phyloP scores from a whole-genome alignment of 1,139 yeast species.

The Geotrichum histeridarum region DNA sequence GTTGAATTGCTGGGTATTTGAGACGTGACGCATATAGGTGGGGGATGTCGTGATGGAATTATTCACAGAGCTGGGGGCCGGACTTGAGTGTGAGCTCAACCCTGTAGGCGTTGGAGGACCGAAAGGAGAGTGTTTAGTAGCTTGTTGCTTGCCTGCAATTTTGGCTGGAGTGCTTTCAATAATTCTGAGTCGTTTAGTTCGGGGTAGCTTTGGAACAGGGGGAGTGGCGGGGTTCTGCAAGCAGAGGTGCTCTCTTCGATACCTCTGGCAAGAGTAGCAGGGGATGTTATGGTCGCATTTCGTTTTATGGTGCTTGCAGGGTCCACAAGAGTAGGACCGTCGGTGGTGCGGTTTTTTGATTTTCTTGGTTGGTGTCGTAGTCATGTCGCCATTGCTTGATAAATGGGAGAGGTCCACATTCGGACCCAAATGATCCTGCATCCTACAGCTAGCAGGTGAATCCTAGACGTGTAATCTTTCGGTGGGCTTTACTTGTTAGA shows the following conservation, averaged over 20 bases:
- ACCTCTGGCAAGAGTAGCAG: constrained; percentile 15
- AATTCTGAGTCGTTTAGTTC: constrained; percentile 5
- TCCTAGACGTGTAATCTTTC: neutral
- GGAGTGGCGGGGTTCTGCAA: constrained; percentile 10
- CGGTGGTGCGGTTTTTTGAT: constrained; percentile 10
- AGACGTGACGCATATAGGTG: no score
- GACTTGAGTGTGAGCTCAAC: no score
- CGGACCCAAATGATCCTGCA: neutral
- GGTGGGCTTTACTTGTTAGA: neutral
- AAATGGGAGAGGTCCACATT: neutral
- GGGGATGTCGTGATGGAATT: no score
- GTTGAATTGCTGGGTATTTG: no score
- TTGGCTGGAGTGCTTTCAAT: constrained; percentile 6
- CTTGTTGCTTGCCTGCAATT: neutral
- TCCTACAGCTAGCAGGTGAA: neutral
- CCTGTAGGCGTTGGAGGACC: neutral
- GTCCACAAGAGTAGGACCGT: constrained; percentile 19
- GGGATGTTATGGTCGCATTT: constrained; percentile 16
- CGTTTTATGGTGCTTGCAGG: constrained; percentile 16
- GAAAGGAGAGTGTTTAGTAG: neutral
- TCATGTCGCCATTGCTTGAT: neutral
- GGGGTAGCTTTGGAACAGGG: constrained; percentile 4
- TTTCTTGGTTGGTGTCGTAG: neutral
- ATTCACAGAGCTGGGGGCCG: no score
- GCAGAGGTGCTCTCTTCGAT: constrained; percentile 10